Base-by-base conservation (phyloP, 352 stramenopile species). In the Thraustotheca clavata region DNA sequence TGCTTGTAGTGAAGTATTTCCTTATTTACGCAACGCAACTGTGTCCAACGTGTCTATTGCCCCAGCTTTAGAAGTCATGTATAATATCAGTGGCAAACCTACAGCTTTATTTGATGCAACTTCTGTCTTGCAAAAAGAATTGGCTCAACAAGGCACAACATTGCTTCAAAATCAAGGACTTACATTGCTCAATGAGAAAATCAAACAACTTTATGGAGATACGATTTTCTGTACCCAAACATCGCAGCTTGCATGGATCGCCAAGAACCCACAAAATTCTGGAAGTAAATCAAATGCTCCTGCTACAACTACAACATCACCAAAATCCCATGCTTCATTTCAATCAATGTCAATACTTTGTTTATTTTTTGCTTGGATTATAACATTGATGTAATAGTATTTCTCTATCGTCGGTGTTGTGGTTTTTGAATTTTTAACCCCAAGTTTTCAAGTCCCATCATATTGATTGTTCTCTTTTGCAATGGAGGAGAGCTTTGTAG, bases 391-490 rank as follows among this genome's bases (percentile, higher is more conserved):
- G 7, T 24, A 31, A 27, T 4, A 24, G 27, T 20, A 16, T 43
- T 20, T 43, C 6, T 52, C n/a, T 52, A 52, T 14, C 43, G 43
- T 31, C 43, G 43, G 43, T 31, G n/a, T 24, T 18, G 43, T 24
- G 2, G 43, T 9, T 24, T 52, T 31, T n/a, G n/a, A 7, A 52
- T 31, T 31, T 24, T 14, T 6, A 52, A 31, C 18, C 43, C 43
- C 6, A 52, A 31, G 7, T 52, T 52, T 52, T 9, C 12, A 2
- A 98, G 73, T 22, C 87, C 86, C 91, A 91, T 80, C 70, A 89
- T 88, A 62, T 81, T 85, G 18, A 92, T 63, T 34, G 86, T 87
- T 43, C 69, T 79, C 74, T 96, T 96, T 74, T 95, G 74, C 5
- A 98, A 75, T 50, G 73, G 74, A 0, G 91, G 91, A 33, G 89